Percentiles rank a stretch among this genome's conserved stretches.
phyloP scores from a whole-genome alignment of 1,284 basidiomycete genomes.

The Irpex sp. region DNA sequence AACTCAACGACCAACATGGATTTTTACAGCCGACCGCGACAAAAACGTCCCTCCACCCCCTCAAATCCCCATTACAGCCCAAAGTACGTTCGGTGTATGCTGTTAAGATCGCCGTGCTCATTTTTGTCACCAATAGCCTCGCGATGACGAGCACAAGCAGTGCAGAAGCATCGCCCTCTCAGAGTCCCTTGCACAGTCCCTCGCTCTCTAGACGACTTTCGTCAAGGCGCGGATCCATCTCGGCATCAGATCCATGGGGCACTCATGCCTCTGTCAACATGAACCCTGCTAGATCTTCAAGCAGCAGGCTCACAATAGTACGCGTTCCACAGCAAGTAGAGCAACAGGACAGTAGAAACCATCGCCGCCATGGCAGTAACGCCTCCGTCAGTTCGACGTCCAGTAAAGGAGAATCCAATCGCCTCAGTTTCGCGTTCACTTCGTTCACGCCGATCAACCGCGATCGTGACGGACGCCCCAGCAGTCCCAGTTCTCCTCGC shows the following conservation, averaged over 20 bases:
- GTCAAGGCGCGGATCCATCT: slow-evolving; percentile 58
- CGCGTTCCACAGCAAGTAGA: slow-evolving; percentile 42
- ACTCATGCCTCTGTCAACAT: slow-evolving; percentile 46
- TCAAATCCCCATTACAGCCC: background rate
- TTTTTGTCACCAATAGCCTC: background rate
- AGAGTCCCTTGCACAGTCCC: slow-evolving; percentile 24
- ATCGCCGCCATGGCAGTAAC: slow-evolving; percentile 34
- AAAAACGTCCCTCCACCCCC: background rate
- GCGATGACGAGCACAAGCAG: slow-evolving; percentile 1
- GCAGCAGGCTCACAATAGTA: slow-evolving; percentile 71
- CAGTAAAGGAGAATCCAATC: slow-evolving; percentile 25
- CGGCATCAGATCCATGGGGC: slow-evolving; percentile 65
- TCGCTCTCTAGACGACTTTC: slow-evolving; percentile 39
- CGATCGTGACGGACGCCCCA: slow-evolving; percentile 19
- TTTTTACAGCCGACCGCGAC: background rate
- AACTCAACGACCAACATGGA: background rate
- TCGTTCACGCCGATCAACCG: slow-evolving; percentile 41
- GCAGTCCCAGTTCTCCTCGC: slow-evolving; percentile 25
- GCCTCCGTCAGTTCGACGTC: slow-evolving; percentile 27
- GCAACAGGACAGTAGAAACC: slow-evolving; percentile 23
- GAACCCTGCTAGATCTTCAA: slow-evolving; percentile 49
- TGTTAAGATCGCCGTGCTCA: background rate
- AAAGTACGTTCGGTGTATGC: background rate
- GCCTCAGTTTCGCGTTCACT: slow-evolving; percentile 65
- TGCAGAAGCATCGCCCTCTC: slow-evolving; percentile 18